Evolutionary conservation across 164 flowering plant species (phyloP).

Genomic region (Umbellularia californica): DNA sequence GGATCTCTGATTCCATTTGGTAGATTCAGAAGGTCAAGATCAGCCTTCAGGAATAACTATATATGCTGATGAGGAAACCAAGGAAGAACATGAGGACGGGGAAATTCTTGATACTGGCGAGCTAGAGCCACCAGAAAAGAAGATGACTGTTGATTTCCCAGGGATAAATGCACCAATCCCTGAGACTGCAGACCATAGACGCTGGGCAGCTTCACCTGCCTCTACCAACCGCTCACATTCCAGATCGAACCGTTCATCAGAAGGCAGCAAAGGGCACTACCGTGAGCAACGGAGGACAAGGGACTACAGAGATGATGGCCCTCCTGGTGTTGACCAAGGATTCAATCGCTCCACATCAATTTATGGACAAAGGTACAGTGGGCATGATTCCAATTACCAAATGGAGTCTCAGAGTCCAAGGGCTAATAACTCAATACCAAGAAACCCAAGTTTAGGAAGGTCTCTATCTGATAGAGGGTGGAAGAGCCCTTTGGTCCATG

Average conservation of each 20-base stretch:
- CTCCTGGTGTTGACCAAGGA: constrained; percentile 49
- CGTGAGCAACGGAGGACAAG: constrained; percentile 41
- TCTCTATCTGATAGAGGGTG: constrained; percentile 52
- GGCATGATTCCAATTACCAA: constrained; percentile 26
- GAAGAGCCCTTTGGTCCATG: constrained; percentile 38
- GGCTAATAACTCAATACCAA: constrained; percentile 21
- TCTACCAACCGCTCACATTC: constrained; percentile 28
- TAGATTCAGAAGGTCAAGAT: constrained; percentile 52
- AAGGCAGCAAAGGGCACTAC: constrained; percentile 31
- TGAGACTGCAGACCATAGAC: constrained; percentile 64
- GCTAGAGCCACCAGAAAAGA: constrained; percentile 36
- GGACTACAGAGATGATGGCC: constrained; percentile 54
- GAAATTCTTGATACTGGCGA: constrained; percentile 48
- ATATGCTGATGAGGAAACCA: constrained; percentile 50
- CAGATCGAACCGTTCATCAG: constrained; percentile 35
- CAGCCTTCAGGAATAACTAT: constrained; percentile 84
- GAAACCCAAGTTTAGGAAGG: constrained; percentile 45
- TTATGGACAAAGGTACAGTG: constrained; percentile 37
- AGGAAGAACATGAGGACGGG: constrained; percentile 62
- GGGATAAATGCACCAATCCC: constrained; percentile 97
- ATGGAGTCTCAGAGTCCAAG: constrained; percentile 32
- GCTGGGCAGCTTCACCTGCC: constrained; percentile 44
- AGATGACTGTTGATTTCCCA: constrained; percentile 76
- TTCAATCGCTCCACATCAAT: constrained; percentile 31
- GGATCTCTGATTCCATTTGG: background rate